phyloP scores from a whole-genome alignment of 495 filamentous ascomycete species.

The Penicillium egyptiacum region DNA sequence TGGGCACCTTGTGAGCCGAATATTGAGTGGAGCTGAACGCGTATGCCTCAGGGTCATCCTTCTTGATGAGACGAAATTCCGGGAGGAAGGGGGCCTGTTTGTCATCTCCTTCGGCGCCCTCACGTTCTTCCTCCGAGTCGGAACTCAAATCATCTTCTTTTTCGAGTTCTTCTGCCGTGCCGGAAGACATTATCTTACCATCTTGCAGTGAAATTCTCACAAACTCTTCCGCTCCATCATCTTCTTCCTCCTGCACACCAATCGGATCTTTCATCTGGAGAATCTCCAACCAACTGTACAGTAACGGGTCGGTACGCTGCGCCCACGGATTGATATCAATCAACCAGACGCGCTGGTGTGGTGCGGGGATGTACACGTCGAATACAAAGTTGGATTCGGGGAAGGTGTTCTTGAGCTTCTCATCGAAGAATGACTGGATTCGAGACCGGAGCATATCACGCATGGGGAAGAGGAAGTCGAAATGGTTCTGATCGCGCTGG shows the following conservation, averaged over 20 bases:
- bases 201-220: conserved; percentile 43
- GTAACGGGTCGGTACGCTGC: conserved; percentile 76
- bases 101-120: conserved; percentile 50
- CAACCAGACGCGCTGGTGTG: conserved; percentile 74
- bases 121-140: conserved; percentile 36
- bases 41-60: conserved; percentile 83
- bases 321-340: conserved; percentile 98
- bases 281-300: conserved; percentile 91
- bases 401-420: conserved; percentile 70
- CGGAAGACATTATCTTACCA: conserved; percentile 20
- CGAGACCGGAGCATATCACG: conserved; percentile 57
- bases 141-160: conserved; percentile 25
- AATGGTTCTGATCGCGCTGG: conserved; percentile 89
- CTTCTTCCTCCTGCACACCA: conserved; percentile 36
- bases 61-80: conserved; percentile 78
- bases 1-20: conserved; percentile 92
- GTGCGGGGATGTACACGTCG: conserved; percentile 84
- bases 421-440: conserved; percentile 72
- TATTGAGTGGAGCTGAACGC: conserved; percentile 83
- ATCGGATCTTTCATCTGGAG: conserved; percentile 63
- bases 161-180: conserved; percentile 12
- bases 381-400: conserved; percentile 83
- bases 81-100: conserved; percentile 62
- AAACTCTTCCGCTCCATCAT: conserved; percentile 34
- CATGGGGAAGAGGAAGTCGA: conserved; percentile 73